Evolutionary conservation across 2,329 filamentous ascomycete species (phyloP), one percentile per base, ranked within the genome.

Genomic region (Phaeosphaeriaceae sp.): DNA sequence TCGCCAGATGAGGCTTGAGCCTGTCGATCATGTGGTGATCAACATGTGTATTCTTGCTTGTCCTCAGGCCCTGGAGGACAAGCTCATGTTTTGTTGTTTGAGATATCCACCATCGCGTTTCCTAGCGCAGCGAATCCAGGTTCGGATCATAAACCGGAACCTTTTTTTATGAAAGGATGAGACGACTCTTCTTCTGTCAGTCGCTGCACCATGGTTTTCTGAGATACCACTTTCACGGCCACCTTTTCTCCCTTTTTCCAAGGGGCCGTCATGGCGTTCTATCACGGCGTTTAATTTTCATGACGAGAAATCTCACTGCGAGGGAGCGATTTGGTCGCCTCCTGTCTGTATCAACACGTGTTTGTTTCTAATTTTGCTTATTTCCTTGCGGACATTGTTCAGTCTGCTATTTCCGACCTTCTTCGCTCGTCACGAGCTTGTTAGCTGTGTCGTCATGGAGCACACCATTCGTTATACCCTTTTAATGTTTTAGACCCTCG

Each of bases 1-100:
- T 81, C 79, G 3, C 77, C 78, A 4, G 78, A 79, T 29, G 79
- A 80, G 42, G 70, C 67, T 39, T 76, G 63, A 67, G 45, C 37
- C 40, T 42, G 60, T 54, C 54, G 58, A 71, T 63, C 60, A 56
- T 28, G 48, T 40, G 55, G 40, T 28, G 64, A 70, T 64, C 49
- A 52, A 49, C 61, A 57, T 39, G 28, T 34, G 39, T 50, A 46
- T 51, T 41, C 38, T 40, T 15, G 15, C 43, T 49, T 38, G 45
- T 37, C 39, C 34, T 35, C 21, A 33, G 49, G 33, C 50, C 42
- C 37, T 47, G 37, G 42, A 52, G 42, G 56, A 56, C 42, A 52
- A 26, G 58, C 45, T 59, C 55, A 54, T 54, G 37, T 46, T 56
- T 60, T 60, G 51, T 57, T 57, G 52, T 68, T 70, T 67, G 60